Evolutionary conservation across 306 rosid species (phyloP), one percentile per base, ranked within the genome.

Genomic region (Vicia villosa): DNA sequence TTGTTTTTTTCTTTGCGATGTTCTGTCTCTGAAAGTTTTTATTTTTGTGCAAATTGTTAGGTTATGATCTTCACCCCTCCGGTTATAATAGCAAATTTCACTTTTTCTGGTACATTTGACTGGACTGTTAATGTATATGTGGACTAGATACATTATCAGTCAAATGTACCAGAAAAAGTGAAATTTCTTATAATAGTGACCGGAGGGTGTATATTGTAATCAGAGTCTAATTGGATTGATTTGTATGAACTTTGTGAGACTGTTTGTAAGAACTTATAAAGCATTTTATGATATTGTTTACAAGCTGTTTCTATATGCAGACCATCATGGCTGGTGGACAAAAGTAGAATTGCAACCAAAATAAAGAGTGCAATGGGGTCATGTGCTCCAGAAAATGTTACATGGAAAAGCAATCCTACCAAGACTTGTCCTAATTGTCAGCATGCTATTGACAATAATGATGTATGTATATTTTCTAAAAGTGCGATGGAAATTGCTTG

Each of bases 331-430:
- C 71, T 87, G 82, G 85, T 87, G 58, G 97, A 92, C 82, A 84
- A 88, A 77, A 86, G 85, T 52, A 83, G 97, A 84, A 84, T 92
- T 32, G 97, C 97, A 5, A 87, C 97, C 17, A 92, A 92, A 81
- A 92, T 89, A 74, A 92, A 82, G 86, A 68, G 85, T 76, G 92
- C 97, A 37, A 84, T 91, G 28, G 84, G 86, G 32, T 43, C 79
- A 11, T 77, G 72, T 80, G 83, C 84, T 61, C 80, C 85, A 34
- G 79, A 37, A 30, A 63, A 71, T 45, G 77, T 84, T 34, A 71
- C 69, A 69, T 92, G 95, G 90, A 86, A 87, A 70, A 92, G 89
- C 83, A 87, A 92, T 73, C 97, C 97, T 4, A 73, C 89, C 32
- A 86, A 77, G 82, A 60, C 89, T 63, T 92, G 97, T 74, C 97